phyloP scores from a whole-genome alignment of 768 basidiomycete genomes.

The Mycena leptocephala region DNA sequence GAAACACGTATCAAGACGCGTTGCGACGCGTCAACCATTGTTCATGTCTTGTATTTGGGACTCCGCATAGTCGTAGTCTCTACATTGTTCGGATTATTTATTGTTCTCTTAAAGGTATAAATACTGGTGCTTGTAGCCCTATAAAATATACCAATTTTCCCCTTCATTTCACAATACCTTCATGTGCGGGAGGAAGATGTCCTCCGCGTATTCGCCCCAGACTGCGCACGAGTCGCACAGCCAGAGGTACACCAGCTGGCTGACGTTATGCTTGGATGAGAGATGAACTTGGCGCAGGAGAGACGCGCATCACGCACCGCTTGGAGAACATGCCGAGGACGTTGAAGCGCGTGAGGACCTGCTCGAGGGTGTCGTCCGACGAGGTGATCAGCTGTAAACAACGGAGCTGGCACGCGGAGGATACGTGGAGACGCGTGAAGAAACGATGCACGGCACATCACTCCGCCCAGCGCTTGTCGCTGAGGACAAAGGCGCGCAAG shows the following conservation, averaged over 20 bases:
- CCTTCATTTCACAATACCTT: too few relatives aligned
- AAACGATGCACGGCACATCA: conserved; percentile 20
- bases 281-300: too few relatives aligned
- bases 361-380: conserved; percentile 12
- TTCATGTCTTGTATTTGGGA: too few relatives aligned
- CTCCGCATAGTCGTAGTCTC: too few relatives aligned
- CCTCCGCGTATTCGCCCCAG: conserved; percentile 6
- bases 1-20: too few relatives aligned
- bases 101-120: too few relatives aligned
- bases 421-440: neutral
- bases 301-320: conserved; percentile 8
- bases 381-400: neutral
- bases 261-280: too few relatives aligned
- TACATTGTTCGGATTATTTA: too few relatives aligned
- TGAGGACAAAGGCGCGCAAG: conserved; percentile 31
- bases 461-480: conserved; percentile 30
- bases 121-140: too few relatives aligned
- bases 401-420: neutral
- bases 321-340: conserved; percentile 12
- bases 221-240: neutral
- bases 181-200: conserved; percentile 19
- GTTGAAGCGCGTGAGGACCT: conserved; percentile 13
- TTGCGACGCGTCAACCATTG: too few relatives aligned
- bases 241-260: conserved; percentile 18
- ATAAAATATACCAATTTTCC: too few relatives aligned